Evolutionary conservation across 495 filamentous ascomycete species (phyloP), one percentile per base, ranked within the genome.

Genomic region (Aspergillus kassunensis): DNA sequence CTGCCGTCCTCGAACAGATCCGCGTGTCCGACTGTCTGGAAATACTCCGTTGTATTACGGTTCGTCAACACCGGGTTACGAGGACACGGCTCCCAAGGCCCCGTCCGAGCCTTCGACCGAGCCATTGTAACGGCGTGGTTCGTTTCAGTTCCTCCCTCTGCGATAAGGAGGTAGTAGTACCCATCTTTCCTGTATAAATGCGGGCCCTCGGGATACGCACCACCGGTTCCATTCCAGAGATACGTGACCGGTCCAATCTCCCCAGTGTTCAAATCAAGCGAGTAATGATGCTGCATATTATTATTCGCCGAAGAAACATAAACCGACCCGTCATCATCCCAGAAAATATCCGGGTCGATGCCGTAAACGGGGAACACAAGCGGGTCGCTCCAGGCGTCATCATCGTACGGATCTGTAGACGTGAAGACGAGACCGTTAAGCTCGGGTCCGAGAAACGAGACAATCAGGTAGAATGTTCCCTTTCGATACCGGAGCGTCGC

Each of bases 141-240:
- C 0, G 75, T 41, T 4, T 72, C 79, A 1, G 83, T 84, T 13
- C 81, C 82, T 1, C 80, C 80, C 67, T 86, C 82, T 0, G 81
- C 82, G 33, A 79, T 78, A 51, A 86, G 59, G 30, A 87, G 69
- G 52, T 87, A 86, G 56, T 85, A 85, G 66, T 74, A 84, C 0
- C 73, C 80, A 53, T 81, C 80, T 41, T 80, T 80, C 45, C 74
- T 75, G 62, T 84, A 86, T 16, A 85, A 55, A 48, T 84, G 82
- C 6, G 83, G 80, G 5, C 81, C 81, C 60, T 85, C 82, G 6
- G 80, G 78, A 18, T 60, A 70, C 10, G 63, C 57, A 11, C 65
- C 71, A 21, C 73, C 73, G 11, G 72, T 76, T 6, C 79, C 80
- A 37, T 73, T 79, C 74, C 76, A 80, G 25, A 81, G 65, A 8